Base-by-base conservation (phyloP, 805 yeast species). In the Hanseniaspora thailandica region DNA sequence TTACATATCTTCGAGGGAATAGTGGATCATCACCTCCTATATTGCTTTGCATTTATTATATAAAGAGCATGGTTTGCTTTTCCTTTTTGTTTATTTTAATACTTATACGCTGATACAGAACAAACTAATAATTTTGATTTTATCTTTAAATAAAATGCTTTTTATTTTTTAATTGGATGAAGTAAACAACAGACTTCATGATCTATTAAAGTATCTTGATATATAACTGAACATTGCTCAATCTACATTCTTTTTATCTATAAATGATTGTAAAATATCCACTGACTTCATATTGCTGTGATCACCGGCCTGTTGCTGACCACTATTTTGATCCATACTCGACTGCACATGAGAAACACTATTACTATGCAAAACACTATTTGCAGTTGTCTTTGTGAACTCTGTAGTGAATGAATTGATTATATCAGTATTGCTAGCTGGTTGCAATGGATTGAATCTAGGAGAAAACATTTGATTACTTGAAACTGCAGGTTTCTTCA, bases 191-290 rank as follows among this genome's bases (percentile, higher is more conserved):
- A n/a, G n/a, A n/a, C n/a, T n/a, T n/a, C n/a, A n/a, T n/a, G n/a
- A n/a, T n/a, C n/a, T n/a, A n/a, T n/a, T n/a, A n/a, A n/a, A n/a
- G n/a, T n/a, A n/a, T n/a, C n/a, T n/a, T n/a, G n/a, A n/a, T 19
- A 30, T 35, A 45, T 45, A 23, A 35, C 25, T 23, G 5, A 28
- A 30, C 13, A 7, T 4, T 19, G 3, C 15, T 19, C 4, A 34
- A 6, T 17, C 31, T 17, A 5, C 28, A 5, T 28, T 43, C 17
- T 35, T 35, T 35, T 35, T 22, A 15, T 43, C 13, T 30, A 50
- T 50, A 34, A 50, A 50, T 4, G 47, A 30, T 25, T 50, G 54
- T 19, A 50, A 30, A 9, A 50, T 26, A 35, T 50, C 41, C 5
- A 35, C 54, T n/a, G 54, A 34, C 22, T 35, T 50, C 10, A 43